Evolutionary conservation across 495 filamentous ascomycete species (phyloP).

Genomic region (Baudoinia panamericana): DNA sequence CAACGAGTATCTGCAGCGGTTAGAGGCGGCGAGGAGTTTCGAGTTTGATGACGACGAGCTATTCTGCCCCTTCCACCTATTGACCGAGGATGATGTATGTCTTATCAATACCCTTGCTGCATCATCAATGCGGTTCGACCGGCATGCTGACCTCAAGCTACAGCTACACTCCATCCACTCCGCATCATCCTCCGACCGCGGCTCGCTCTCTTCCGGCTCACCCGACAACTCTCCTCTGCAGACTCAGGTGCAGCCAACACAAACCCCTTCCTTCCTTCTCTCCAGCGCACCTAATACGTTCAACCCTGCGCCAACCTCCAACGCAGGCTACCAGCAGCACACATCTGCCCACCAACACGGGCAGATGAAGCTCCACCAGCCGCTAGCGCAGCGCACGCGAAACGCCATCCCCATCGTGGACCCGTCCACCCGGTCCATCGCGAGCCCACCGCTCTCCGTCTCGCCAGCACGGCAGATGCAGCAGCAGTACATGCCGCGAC

Average conservation of each 20-base stretch:
- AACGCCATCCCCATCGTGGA: constrained; percentile 99
- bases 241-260: constrained; percentile 63
- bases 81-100: constrained; percentile 96
- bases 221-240: constrained; percentile 82
- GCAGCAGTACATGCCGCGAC: constrained; percentile 43
- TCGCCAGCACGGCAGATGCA: constrained; percentile 72
- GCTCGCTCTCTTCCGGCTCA: constrained; percentile 85
- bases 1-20: constrained; percentile 64
- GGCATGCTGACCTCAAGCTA: constrained; percentile 15
- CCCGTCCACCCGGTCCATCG: constrained; percentile 77
- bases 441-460: constrained; percentile 83
- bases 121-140: no score
- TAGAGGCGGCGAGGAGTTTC: constrained; percentile 87
- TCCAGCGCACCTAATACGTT: constrained; percentile 53
- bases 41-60: constrained; percentile 94
- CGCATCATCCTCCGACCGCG: constrained; percentile 72
- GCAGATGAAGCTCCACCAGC: constrained; percentile 70
- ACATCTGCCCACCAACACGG: constrained; percentile 34
- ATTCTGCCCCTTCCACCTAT: constrained; percentile 75
- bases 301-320: constrained; percentile 41
- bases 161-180: constrained; percentile 83
- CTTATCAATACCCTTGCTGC: no score
- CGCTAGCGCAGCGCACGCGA: constrained; percentile 69
- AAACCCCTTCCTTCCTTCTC: constrained; percentile 67
- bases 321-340: constrained; percentile 38